Evolutionary conservation across 257 asterid species (phyloP), one percentile per base, ranked within the genome.

Genomic region (Lavandula angustifolia): DNA sequence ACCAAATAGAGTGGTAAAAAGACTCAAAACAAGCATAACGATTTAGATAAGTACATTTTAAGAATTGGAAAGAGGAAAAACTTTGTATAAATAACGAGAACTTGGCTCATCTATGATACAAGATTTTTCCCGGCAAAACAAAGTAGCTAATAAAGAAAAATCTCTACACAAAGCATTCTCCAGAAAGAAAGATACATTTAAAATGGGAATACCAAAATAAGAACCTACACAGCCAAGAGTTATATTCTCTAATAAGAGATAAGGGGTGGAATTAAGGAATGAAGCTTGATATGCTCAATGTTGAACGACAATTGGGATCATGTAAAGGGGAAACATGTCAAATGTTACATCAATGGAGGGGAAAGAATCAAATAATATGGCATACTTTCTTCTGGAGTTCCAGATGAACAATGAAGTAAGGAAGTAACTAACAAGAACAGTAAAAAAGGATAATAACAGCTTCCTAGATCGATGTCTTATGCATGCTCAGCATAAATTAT

Each of bases 161-260:
- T 14, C 31, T 54, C 61, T 46, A 29, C 70, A 34, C 9, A 46
- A 6, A n/a, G 3, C 50, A 16, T 22, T 54, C 52, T 55, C 65
- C 54, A 62, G 34, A 40, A 55, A 43, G 44, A 51, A 27, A 8
- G 37, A 67, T 12, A 67, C 14, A 42, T 5, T 3, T 37, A 38
- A 70, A 61, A 16, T 5, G 13, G 44, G 31, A 31, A 47, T 49
- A 58, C 53, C 16, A 14, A 58, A 33, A n/a, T 33, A 54, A 54
- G 43, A 1, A 3, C 16, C 6, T 44, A 35, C 27, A 22, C 27
- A 22, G 27, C 27, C 27, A 22, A 22, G 27, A 22, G 27, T 22
- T 2, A 22, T 56, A 17, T 32, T 37, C 35, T 27, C 32, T 16
- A 22, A 2, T 22, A 22, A 22, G 27, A 22, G 27, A 22, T 22